A percentile compares a stretch with the other conserved stretches of the same genome.
These are phyloP conservation scores for Epichloe typhina DNA, from an alignment of 2,329 filamentous ascomycete species.

Conservation along the genomic window DNA sequence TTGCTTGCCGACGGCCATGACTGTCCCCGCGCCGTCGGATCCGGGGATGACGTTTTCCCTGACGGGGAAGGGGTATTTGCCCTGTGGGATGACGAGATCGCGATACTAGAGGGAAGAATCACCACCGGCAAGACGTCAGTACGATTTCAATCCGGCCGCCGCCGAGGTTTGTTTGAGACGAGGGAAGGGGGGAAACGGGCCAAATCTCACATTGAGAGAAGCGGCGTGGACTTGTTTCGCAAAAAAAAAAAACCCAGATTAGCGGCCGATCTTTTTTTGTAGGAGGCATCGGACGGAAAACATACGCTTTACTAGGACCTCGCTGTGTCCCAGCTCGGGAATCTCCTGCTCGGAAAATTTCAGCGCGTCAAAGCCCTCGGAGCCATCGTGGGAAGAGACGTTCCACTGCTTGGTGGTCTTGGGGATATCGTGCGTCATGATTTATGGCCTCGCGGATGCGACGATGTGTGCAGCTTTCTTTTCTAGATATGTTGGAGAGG, in stretches of 20 bases:
- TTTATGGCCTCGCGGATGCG: not conserved
- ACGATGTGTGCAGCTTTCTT: too few species aligned
- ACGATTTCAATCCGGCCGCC: not conserved
- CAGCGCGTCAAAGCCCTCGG: constrained; percentile 45
- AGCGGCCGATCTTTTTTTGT: not conserved
- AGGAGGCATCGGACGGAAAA: not conserved
- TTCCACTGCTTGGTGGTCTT: constrained; percentile 43
- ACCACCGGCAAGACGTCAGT: not conserved
- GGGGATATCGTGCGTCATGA: constrained; percentile 16
- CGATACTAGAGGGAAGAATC: constrained; percentile 24
- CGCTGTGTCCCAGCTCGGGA: constrained; percentile 51
- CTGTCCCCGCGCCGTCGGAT: constrained; percentile 40
- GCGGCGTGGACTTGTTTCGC: constrained; percentile 29
- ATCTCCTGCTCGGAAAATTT: constrained; percentile 41
- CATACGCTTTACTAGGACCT: constrained; percentile 53
- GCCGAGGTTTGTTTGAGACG: not conserved
- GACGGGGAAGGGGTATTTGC: constrained; percentile 18
- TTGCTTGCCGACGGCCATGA: constrained; percentile 36
- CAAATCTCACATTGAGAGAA: constrained; percentile 31
- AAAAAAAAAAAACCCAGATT: not conserved
- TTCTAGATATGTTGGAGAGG: too few species aligned
- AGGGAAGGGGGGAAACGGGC: not conserved
- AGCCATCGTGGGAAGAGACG: constrained; percentile 26
- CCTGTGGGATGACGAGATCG: constrained; percentile 36
- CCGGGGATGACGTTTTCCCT: constrained; percentile 32